A percentile compares a stretch with the other conserved stretches of the same genome.
Evolutionary conservation across 371 early-diverging fungal species (phyloP).

Genomic region (Haplosporangium sp.): DNA sequence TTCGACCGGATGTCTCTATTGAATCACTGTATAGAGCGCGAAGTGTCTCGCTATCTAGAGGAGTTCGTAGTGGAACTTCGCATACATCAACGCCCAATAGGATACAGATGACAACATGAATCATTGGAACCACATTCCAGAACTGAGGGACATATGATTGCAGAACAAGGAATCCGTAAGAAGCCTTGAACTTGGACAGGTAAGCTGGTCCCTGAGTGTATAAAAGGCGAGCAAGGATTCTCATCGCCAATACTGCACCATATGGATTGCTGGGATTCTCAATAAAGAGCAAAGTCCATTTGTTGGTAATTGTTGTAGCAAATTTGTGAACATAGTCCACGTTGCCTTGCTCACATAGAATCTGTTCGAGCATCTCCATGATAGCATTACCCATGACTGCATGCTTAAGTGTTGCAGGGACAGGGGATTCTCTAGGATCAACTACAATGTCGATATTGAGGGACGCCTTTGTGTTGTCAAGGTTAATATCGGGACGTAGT

Average conservation of each 20-base stretch:
- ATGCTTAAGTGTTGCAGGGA: conserved; percentile 49
- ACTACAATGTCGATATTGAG: conserved; percentile 48
- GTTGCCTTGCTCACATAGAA: conserved; percentile 66
- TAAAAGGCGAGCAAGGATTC: conserved; percentile 70
- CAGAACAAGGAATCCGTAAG: conserved; percentile 75
- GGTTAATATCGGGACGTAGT: conserved; percentile 18
- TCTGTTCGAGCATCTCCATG: conserved; percentile 79
- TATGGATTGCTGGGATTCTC: conserved; percentile 65
- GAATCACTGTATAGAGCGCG: conserved; percentile 59
- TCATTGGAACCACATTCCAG: conserved; percentile 73
- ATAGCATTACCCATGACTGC: conserved; percentile 75
- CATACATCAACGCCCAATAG: conserved; percentile 73
- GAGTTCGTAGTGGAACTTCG: conserved; percentile 60
- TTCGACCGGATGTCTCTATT: conserved; percentile 30
- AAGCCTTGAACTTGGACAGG: conserved; percentile 66
- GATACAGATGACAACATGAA: conserved; percentile 66
- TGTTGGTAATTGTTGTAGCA: conserved; percentile 71
- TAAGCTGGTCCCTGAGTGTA: conserved; percentile 66
- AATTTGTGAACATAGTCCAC: conserved; percentile 66
- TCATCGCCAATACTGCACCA: conserved; percentile 69
- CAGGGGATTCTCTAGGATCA: conserved; percentile 56
- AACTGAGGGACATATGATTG: conserved; percentile 65
- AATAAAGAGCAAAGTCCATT: conserved; percentile 80
- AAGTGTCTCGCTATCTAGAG: conserved; percentile 62
- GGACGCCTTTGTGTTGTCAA: conserved; percentile 25